Conservation (phyloP, 2,329 filamentous ascomycete genomes). For the Epichloe gansuensis region DNA sequence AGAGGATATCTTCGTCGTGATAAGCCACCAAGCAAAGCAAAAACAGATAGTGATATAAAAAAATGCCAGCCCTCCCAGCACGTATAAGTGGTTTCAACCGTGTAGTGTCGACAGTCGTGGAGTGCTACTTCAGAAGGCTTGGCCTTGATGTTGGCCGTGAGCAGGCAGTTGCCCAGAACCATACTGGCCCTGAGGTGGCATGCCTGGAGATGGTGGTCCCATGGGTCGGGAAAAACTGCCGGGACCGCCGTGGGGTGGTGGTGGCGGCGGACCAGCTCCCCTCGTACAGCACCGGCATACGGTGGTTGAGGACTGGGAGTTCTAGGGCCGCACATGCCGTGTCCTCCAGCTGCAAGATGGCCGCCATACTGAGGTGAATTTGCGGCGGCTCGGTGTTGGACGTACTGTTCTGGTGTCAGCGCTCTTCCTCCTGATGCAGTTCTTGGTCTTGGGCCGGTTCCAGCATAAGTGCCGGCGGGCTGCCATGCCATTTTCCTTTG, state of each 20-base stretch:
- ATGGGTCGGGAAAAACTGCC: conserved; percentile 23
- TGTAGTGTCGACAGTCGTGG: neutral
- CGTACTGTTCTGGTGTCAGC: conserved; percentile 70
- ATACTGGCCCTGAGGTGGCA: conserved; percentile 21
- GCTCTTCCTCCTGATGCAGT: conserved; percentile 21
- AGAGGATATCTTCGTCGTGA: neutral
- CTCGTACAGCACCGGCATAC: conserved; percentile 14
- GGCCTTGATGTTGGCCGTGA: conserved; percentile 24
- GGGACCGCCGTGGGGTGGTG: conserved; percentile 13
- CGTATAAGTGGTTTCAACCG: neutral
- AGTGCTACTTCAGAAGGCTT: conserved; percentile 19
- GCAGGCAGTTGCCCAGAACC: conserved; percentile 9
- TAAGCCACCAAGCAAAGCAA: neutral
- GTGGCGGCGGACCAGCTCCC: conserved; percentile 9
- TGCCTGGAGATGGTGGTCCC: conserved; percentile 15
- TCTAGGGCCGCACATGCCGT: conserved; percentile 13
- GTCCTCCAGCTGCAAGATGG: conserved; percentile 39
- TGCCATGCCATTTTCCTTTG: conserved; percentile 68
- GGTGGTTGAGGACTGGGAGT: conserved; percentile 18
- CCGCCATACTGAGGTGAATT: conserved; percentile 46
- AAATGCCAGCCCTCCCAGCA: neutral
- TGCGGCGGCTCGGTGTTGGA: conserved; percentile 58
- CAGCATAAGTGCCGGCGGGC: conserved; percentile 47
- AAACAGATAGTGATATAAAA: neutral
- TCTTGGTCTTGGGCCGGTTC: conserved; percentile 22